These are phyloP conservation scores for Nakazawaea ambrosiae DNA, from an alignment of 805 yeast genomes.

Conservation along the genomic window DNA sequence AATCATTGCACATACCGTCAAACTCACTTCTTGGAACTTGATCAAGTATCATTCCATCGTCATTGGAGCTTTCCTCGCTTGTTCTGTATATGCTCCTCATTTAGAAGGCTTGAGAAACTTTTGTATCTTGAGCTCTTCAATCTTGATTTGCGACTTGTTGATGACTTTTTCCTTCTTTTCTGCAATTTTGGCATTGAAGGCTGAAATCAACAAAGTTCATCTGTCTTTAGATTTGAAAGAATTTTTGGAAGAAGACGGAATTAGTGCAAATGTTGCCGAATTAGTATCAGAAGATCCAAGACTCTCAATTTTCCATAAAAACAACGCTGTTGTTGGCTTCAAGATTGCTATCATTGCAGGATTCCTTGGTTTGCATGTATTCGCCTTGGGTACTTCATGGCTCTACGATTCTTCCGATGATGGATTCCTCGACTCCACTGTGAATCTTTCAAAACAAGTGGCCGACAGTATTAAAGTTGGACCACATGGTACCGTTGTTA, in stretches of 20 bases:
- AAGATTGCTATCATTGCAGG: slow-evolving; percentile 54
- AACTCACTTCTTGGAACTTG: slow-evolving; percentile 38
- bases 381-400: slow-evolving; percentile 69
- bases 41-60: slow-evolving; percentile 74
- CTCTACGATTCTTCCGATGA: slow-evolving; percentile 37
- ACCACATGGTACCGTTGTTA: slow-evolving; percentile 38
- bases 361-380: slow-evolving; percentile 57
- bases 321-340: slow-evolving; percentile 41
- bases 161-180: slow-evolving; percentile 76
- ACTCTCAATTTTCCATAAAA: slow-evolving; percentile 27
- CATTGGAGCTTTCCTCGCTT: slow-evolving; percentile 60
- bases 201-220: slow-evolving; percentile 82
- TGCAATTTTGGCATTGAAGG: slow-evolving; percentile 77
- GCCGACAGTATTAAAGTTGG: slow-evolving; percentile 39
- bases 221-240: slow-evolving; percentile 70
- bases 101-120: slow-evolving; percentile 75
- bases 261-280: slow-evolving; percentile 66
- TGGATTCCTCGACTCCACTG: slow-evolving; percentile 14
- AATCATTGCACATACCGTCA: slow-evolving; percentile 23
- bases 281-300: slow-evolving; percentile 43
- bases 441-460: slow-evolving; percentile 31
- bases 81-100: slow-evolving; percentile 56
- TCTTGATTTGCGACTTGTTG: slow-evolving; percentile 63
- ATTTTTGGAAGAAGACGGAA: slow-evolving; percentile 90
- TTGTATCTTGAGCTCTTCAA: slow-evolving; percentile 65